These are phyloP conservation scores for Penicillium sp. DNA, from an alignment of 2,329 filamentous ascomycete genomes.

Conservation along the genomic window DNA sequence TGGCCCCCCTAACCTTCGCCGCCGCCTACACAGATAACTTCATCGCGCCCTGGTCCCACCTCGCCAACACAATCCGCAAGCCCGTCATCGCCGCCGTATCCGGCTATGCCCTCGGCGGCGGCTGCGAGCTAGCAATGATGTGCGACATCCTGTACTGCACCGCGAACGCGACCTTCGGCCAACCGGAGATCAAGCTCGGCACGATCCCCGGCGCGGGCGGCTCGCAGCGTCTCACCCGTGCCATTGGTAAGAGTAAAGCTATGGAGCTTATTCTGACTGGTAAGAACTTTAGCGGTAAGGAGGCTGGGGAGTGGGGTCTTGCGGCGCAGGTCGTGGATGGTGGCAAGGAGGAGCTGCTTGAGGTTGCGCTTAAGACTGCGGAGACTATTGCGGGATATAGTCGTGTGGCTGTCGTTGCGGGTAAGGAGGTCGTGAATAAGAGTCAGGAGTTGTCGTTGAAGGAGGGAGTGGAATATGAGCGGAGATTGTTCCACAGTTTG, in stretches of 20 bases:
- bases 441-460: conserved; percentile 86
- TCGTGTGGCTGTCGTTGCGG: conserved; percentile 81
- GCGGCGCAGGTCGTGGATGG: conserved; percentile 77
- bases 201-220: conserved; percentile 91
- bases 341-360: conserved; percentile 78
- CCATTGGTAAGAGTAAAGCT: conserved; percentile 79
- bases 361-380: conserved; percentile 78
- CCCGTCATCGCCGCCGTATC: conserved; percentile 93
- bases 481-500: conserved; percentile 86
- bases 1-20: conserved; percentile 89
- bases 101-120: conserved; percentile 90
- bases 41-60: conserved; percentile 90
- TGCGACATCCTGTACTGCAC: conserved; percentile 93
- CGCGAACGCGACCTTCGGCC: conserved; percentile 83
- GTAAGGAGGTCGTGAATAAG: conserved; percentile 99
- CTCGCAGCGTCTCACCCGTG: conserved; percentile 82
- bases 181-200: conserved; percentile 95
- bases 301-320: conserved; percentile 89
- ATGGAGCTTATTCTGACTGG: conserved; percentile 93
- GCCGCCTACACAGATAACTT: conserved; percentile 87
- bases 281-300: conserved; percentile 76
- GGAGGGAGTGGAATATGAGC: conserved; percentile 94
- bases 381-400: conserved; percentile 88
- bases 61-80: conserved; percentile 84
- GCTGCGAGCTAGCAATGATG: conserved; percentile 97